Percentiles rank a stretch among this genome's conserved stretches.
phyloP scores from a whole-genome alignment of 345 rosid genomes.

The Barbarea vulgaris region DNA sequence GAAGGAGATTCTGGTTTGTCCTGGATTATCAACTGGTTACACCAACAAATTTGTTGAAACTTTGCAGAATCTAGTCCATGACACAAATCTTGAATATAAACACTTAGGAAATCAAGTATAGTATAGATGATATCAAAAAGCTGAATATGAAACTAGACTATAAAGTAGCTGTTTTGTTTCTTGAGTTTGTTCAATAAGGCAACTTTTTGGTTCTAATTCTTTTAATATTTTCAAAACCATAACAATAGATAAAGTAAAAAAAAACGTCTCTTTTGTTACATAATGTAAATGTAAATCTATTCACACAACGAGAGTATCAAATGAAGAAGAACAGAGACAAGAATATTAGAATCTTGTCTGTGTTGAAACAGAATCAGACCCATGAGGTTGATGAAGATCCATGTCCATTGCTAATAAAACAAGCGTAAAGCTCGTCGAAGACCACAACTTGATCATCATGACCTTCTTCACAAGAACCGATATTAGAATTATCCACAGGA shows the following conservation, averaged over 20 bases:
- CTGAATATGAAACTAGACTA: conserved; percentile 5
- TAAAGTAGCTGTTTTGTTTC: neutral
- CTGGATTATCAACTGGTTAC: conserved; percentile 21
- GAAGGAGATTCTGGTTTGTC: conserved; percentile 27
- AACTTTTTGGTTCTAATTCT: neutral
- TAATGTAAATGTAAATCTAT: neutral
- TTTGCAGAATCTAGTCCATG: conserved; percentile 20
- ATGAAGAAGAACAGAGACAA: neutral
- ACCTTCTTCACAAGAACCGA: conserved; percentile 44
- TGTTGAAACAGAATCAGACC: conserved; percentile 38
- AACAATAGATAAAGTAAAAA: neutral
- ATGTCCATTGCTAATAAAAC: conserved; percentile 50
- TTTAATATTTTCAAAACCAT: neutral
- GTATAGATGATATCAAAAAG: neutral
- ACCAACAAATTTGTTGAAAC: neutral
- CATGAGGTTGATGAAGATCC: conserved; percentile 54
- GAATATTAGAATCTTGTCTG: conserved; percentile 2
- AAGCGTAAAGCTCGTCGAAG: conserved; percentile 74
- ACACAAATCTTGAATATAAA: conserved; percentile 5
- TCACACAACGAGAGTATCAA: neutral
- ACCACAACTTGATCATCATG: conserved; percentile 46
- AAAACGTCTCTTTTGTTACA: neutral
- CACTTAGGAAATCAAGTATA: neutral
- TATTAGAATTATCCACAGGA: conserved; percentile 36
- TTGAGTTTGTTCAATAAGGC: neutral